Conservation (phyloP, 352 stramenopile genomes). For the Pythium pyrilobum region DNA sequence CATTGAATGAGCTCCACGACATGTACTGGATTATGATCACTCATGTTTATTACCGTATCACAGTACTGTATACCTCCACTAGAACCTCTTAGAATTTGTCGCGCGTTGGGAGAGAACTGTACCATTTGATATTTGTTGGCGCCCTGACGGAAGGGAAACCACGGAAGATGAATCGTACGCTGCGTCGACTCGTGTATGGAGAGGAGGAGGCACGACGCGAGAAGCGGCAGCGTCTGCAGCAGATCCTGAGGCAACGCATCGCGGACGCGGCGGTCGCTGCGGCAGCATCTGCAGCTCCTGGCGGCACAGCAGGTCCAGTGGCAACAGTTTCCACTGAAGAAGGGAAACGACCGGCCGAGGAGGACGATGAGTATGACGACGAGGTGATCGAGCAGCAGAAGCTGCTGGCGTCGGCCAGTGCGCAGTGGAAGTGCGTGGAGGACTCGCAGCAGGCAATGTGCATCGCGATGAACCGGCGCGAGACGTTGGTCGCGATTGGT, state of each 20-base stretch:
- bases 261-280: conserved; percentile 3
- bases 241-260: conserved; percentile 21
- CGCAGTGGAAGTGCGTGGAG: conserved; percentile 57
- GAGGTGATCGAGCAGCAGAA: conserved; percentile 53
- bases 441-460: conserved; percentile 75
- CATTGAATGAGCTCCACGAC: too few relatives aligned
- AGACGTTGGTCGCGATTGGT: conserved; percentile 67
- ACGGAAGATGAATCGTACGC: conserved; percentile 18
- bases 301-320: neutral
- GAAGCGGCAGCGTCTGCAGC: conserved; percentile 27
- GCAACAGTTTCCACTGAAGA: neutral
- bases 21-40: too few relatives aligned
- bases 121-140: conserved; percentile 8
- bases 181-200: conserved; percentile 29
- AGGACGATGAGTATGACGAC: conserved; percentile 35
- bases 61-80: too few relatives aligned
- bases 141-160: neutral
- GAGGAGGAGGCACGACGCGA: conserved; percentile 29
- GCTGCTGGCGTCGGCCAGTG: conserved; percentile 42
- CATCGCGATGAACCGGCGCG: conserved; percentile 51
- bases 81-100: neutral
- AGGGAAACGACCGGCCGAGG: neutral
- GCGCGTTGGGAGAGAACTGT: neutral
- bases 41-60: too few relatives aligned
- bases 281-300: neutral